phyloP scores from a whole-genome alignment of 164 flowering plant species.

The Sedum album region DNA sequence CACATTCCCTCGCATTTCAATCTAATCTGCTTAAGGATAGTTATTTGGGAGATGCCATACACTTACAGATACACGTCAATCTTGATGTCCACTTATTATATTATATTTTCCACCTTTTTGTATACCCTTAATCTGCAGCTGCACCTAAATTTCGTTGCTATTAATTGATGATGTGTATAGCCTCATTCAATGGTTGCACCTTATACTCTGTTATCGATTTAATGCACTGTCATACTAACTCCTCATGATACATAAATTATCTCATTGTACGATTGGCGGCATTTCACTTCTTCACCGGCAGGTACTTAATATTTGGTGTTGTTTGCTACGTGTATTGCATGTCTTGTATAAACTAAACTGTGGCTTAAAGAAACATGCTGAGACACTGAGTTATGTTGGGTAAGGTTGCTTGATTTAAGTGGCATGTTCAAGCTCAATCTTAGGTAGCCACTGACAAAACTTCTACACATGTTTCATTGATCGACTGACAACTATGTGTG shows the following conservation, averaged over 20 bases:
- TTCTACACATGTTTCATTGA: too few relatives aligned
- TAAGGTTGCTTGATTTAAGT: too few relatives aligned
- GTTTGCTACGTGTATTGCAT: neutral
- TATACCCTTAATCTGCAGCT: neutral
- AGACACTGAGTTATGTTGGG: too few relatives aligned
- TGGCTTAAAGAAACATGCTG: neutral
- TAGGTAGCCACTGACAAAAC: too few relatives aligned
- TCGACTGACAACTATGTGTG: too few relatives aligned
- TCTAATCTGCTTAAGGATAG: neutral
- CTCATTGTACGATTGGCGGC: neutral
- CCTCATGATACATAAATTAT: neutral
- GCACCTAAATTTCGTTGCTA: constrained; percentile 5
- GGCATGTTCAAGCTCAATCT: too few relatives aligned
- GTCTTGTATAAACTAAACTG: neutral
- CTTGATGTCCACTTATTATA: neutral
- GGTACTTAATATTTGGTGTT: neutral
- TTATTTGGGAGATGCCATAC: neutral
- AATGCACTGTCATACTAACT: neutral
- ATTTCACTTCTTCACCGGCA: neutral
- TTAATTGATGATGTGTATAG: neutral
- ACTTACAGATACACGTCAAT: neutral
- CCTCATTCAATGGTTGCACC: constrained; percentile 6
- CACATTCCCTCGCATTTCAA: neutral
- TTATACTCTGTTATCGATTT: neutral
- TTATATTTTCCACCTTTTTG: neutral